Percentiles rank a stretch among this genome's conserved stretches.
These are phyloP conservation scores for Penicillium sp. DNA, from an alignment of 2,329 filamentous ascomycete species.

Conservation along the genomic window DNA sequence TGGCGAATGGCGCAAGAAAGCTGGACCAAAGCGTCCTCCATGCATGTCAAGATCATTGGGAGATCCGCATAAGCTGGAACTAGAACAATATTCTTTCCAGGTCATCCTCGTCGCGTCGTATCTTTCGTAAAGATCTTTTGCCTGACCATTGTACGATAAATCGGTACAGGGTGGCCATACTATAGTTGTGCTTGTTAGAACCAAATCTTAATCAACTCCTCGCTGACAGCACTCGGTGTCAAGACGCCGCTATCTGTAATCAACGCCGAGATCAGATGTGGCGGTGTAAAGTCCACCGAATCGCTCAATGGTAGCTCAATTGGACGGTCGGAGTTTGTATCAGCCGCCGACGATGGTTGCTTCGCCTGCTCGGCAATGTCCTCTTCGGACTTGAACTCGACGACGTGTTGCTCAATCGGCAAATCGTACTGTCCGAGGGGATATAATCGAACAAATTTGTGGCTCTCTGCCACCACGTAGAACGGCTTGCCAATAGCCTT, in stretches of 20 bases:
- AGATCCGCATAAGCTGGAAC: not conserved
- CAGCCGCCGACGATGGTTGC: conserved; percentile 33
- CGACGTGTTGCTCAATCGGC: conserved; percentile 69
- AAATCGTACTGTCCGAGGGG: conserved; percentile 76
- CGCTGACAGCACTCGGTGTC: conserved; percentile 59
- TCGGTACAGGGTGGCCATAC: too few species aligned
- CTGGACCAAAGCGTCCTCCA: too few species aligned
- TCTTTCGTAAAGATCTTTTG: conserved; percentile 11
- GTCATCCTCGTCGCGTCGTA: conserved; percentile 14
- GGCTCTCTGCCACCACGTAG: conserved; percentile 88
- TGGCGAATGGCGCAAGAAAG: too few species aligned
- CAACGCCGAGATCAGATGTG: conserved; percentile 57
- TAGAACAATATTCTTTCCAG: too few species aligned
- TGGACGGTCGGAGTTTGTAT: conserved; percentile 12
- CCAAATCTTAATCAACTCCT: conserved; percentile 61
- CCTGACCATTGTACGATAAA: too few species aligned
- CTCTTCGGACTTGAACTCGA: conserved; percentile 62
- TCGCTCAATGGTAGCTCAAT: conserved; percentile 27
- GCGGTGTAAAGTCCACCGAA: conserved; percentile 50
- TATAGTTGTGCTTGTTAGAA: too few species aligned
- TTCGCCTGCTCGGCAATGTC: conserved; percentile 44
- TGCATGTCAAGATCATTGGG: not conserved
- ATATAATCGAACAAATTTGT: conserved; percentile 90
- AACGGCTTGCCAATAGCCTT: conserved; percentile 68
- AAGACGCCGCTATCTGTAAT: conserved; percentile 61